Percentiles rank a stretch among this genome's conserved stretches.
Conservation (phyloP, 805 yeast species). For the Metschnikowia sp. region DNA sequence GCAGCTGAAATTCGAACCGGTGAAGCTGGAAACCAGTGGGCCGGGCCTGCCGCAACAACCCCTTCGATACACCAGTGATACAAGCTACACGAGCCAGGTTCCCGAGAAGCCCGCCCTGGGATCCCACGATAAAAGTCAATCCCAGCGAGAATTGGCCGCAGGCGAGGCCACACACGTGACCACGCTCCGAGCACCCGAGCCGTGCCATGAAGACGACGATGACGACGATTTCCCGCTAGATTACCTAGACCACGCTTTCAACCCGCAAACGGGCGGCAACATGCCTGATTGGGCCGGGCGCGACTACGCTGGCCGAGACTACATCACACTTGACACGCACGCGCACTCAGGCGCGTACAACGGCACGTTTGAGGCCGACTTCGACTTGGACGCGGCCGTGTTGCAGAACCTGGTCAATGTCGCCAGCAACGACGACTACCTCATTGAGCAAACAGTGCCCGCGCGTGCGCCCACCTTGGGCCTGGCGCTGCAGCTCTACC, state of each 20-base stretch:
- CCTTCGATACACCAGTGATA: background rate
- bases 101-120: background rate
- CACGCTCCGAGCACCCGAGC: background rate
- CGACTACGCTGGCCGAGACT: conserved; percentile 20
- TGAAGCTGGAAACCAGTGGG: conserved; percentile 12
- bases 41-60: background rate
- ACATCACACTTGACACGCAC: conserved; percentile 24
- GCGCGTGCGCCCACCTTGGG: conserved; percentile 20
- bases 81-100: conserved; percentile 1
- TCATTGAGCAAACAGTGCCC: conserved; percentile 51
- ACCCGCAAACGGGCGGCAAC: background rate
- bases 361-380: conserved; percentile 20
- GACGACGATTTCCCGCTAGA: conserved; percentile 74
- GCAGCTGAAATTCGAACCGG: conserved; percentile 9
- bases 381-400: conserved; percentile 20
- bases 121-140: background rate
- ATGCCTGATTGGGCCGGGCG: conserved; percentile 8
- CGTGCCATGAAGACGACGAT: conserved; percentile 22
- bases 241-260: conserved; percentile 48
- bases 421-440: conserved; percentile 43
- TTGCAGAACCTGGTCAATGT: conserved; percentile 26
- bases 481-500: conserved; percentile 27
- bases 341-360: conserved; percentile 12
- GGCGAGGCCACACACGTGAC: background rate
- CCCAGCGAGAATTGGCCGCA: background rate